Evolutionary conservation across 768 basidiomycete genomes (phyloP), one percentile per base, ranked within the genome.

Genomic region (Multifurca ochricompacta): DNA sequence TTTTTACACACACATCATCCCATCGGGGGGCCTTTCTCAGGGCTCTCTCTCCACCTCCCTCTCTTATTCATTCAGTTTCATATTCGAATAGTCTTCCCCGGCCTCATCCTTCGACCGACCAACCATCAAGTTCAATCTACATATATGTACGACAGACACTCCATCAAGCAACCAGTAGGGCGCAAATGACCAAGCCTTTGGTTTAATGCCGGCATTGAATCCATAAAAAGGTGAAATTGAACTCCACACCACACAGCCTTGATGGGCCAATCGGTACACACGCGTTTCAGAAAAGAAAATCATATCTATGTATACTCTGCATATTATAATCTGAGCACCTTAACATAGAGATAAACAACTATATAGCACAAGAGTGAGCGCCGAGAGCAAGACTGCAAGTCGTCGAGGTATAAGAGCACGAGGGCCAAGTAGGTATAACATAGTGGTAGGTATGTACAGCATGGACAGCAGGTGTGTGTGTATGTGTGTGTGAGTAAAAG

Each of bases 361-460:
- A 56, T 53, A 53, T 49, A 55, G 48, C 54, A 56, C 54, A 56
- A 43, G 53, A 43, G 45, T 55, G 48, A 45, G 35, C 48, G 36
- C 28, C 5, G 13, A 32, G 30, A 44, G 54, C 45, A 31, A 21
- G 30, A n/a, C n/a, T n/a, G n/a, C n/a, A n/a, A n/a, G n/a, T n/a
- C n/a, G 19, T 32, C 40, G 35, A 55, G 54, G 54, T 56, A 56
- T 56, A 56, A n/a, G 21, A 44, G 48, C 42, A 36, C 43, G 23
- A 34, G 27, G 30, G 45, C n/a, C 30, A 9, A 21, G 9, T 18
- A 56, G 54, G 48, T 56, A 56, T 56, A 44, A 43, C 48, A 56
- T 42, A 56, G 43, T n/a, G n/a, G n/a, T 49, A 45, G 54, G 48
- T 56, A 51, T 56, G 54, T 56, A 56, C 54, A 56, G 54, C 48